Conservation (phyloP, 2,329 filamentous ascomycete genomes). For the Tolypocladium capitatum region DNA sequence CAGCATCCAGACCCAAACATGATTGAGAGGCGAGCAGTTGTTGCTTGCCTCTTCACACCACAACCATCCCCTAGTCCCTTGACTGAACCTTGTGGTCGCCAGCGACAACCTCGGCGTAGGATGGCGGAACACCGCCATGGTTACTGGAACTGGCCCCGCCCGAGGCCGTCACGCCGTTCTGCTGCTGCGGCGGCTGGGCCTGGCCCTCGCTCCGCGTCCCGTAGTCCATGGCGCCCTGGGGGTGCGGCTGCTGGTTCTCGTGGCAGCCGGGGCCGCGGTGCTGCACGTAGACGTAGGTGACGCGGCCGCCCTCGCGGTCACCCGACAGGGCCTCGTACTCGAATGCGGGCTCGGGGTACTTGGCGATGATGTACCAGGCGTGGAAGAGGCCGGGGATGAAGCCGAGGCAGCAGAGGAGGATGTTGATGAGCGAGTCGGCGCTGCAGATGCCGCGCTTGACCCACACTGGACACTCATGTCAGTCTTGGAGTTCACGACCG, state of each 20-base stretch:
- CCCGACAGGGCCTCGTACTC: conserved; percentile 55
- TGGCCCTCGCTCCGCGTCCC: conserved; percentile 11
- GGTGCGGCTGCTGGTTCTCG: conserved; percentile 9
- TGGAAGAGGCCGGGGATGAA: conserved; percentile 82
- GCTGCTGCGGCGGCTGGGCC: conserved; percentile 15
- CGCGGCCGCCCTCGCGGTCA: conserved; percentile 40
- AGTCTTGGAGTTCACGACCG: background rate
- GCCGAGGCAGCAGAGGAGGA: conserved; percentile 71
- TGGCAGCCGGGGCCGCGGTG: conserved; percentile 19
- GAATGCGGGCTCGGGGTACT: conserved; percentile 63
- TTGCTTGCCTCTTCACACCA: background rate
- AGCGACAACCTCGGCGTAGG: conserved; percentile 79
- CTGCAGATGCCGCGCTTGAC: conserved; percentile 90
- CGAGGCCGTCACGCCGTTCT: conserved; percentile 18
- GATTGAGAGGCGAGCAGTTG: background rate
- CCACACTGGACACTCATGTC: conserved; percentile 55
- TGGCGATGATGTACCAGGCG: conserved; percentile 95
- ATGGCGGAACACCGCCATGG: conserved; percentile 51
- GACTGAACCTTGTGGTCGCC: conserved; percentile 84
- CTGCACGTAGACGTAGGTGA: conserved; percentile 69
- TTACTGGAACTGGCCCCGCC: conserved; percentile 27
- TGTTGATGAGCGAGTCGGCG: conserved; percentile 87
- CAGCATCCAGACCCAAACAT: background rate
- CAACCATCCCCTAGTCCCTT: conserved; percentile 10
- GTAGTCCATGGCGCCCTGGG: conserved; percentile 14